Evolutionary conservation across 768 basidiomycete species (phyloP).

Genomic region (Naematelia aurantialba): DNA sequence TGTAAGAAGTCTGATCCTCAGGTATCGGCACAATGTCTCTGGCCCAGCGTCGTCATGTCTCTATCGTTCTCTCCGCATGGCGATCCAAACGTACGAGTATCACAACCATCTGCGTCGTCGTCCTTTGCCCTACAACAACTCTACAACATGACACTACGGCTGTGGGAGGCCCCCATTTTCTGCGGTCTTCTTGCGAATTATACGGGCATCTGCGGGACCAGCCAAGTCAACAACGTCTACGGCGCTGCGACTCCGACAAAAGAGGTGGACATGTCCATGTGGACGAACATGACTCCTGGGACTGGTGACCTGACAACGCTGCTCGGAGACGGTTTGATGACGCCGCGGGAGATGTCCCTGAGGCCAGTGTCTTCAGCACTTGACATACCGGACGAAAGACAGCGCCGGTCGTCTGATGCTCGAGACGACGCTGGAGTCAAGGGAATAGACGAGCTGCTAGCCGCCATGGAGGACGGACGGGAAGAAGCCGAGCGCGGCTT

Average conservation of each 20-base stretch:
- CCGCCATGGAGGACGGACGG: slow-evolving; percentile 35
- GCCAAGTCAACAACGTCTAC: not conserved
- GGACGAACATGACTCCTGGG: slow-evolving; percentile 41
- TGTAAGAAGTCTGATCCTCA: not conserved
- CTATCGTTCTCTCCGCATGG: slow-evolving; percentile 13
- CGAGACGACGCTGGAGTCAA: not conserved
- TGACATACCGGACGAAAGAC: not conserved
- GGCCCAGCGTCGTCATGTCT: slow-evolving; percentile 24
- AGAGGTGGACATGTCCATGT: slow-evolving; percentile 32
- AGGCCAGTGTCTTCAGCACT: not conserved
- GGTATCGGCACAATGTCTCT: slow-evolving; percentile 32
- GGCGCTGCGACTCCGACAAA: slow-evolving; percentile 32
- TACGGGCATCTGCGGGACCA: not conserved
- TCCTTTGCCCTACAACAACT: slow-evolving; percentile 32
- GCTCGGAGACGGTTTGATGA: slow-evolving; percentile 1
- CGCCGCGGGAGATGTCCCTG: not conserved
- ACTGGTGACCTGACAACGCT: slow-evolving; percentile 6
- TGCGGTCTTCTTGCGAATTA: slow-evolving; percentile 30
- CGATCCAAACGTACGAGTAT: slow-evolving; percentile 13
- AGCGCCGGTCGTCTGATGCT: slow-evolving; percentile 5
- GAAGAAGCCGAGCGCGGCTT: slow-evolving; percentile 19
- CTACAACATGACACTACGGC: slow-evolving; percentile 41
- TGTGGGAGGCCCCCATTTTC: slow-evolving; percentile 41
- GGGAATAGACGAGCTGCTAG: slow-evolving; percentile 35
- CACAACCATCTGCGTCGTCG: slow-evolving; percentile 30